phyloP scores from a whole-genome alignment of 106 monocot genomes.

The Xerophyta viscosa region DNA sequence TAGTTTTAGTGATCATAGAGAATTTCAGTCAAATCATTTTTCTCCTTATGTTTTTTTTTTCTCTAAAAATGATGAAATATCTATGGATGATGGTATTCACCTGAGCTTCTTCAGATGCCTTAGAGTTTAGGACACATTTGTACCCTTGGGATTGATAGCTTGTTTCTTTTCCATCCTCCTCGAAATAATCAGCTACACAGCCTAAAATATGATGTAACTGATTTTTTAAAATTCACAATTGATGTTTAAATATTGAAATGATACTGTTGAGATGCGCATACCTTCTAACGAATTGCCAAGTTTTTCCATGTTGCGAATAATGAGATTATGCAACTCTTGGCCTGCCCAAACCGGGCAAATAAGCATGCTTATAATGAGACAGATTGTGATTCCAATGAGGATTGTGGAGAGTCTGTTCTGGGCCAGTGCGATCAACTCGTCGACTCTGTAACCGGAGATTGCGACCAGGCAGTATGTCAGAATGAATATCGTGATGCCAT shows the following conservation, averaged over 20 bases:
- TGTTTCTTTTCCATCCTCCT: background rate
- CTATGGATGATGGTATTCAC: no score
- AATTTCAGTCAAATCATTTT: no score
- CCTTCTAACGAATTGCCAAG: constrained; percentile 46
- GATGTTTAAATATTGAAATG: background rate
- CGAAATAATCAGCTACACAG: constrained; percentile 11
- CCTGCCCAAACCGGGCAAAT: constrained; percentile 55
- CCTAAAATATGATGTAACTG: background rate
- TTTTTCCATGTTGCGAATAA: constrained; percentile 44
- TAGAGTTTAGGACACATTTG: constrained; percentile 25
- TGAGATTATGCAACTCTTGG: constrained; percentile 37
- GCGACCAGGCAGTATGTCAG: constrained; percentile 33
- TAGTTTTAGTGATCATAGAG: no score
- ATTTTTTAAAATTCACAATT: background rate
- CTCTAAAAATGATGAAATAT: no score
- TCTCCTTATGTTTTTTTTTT: no score
- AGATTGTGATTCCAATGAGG: constrained; percentile 37
- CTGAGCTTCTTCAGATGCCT: constrained; percentile 21
- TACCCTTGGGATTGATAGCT: constrained; percentile 6
- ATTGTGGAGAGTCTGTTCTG: constrained; percentile 24
- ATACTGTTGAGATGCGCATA: no score
- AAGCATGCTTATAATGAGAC: constrained; percentile 23
- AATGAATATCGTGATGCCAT: constrained; percentile 44
- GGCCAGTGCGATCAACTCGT: constrained; percentile 22
- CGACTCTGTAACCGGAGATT: constrained; percentile 43